Conservation (phyloP, 805 yeast genomes). For the Yarrowia yakushimensis region DNA sequence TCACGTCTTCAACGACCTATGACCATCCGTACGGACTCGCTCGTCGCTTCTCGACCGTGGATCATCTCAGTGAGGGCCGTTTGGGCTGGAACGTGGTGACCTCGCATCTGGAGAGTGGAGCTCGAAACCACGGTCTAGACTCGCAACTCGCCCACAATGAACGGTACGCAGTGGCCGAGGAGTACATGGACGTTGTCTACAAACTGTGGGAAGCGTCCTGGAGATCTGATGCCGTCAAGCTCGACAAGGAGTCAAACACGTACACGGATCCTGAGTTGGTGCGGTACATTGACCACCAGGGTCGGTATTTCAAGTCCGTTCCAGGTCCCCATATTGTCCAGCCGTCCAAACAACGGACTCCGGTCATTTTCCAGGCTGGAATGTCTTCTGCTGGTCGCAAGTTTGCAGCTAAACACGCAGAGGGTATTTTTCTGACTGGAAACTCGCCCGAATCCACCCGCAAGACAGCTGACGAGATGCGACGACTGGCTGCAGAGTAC, state of each 20-base stretch:
- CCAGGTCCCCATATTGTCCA: constrained; percentile 46
- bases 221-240: constrained; percentile 45
- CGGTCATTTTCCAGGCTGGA: constrained; percentile 47
- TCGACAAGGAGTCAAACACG: constrained; percentile 31
- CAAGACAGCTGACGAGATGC: constrained; percentile 37
- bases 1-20: constrained; percentile 45
- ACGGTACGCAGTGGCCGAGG: constrained; percentile 44
- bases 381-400: constrained; percentile 43
- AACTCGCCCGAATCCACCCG: constrained; percentile 38
- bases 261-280: constrained; percentile 40
- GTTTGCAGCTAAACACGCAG: constrained; percentile 46
- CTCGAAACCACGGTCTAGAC: constrained; percentile 42
- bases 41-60: constrained; percentile 46
- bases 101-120: constrained; percentile 45
- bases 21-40: constrained; percentile 46
- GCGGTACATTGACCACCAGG: constrained; percentile 44
- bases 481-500: constrained; percentile 38
- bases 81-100: constrained; percentile 51
- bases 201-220: constrained; percentile 44
- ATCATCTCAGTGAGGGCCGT: constrained; percentile 45
- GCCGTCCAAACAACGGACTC: constrained; percentile 46
- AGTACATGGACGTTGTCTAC: constrained; percentile 42
- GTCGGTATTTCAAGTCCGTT: constrained; percentile 41
- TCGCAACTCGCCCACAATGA: constrained; percentile 42
- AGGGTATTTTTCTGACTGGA: constrained; percentile 43